A percentile compares a stretch with the other conserved stretches of the same genome.
Conservation (phyloP, 2,329 filamentous ascomycete species). For the Aspergillus fumigatiaffinis region DNA sequence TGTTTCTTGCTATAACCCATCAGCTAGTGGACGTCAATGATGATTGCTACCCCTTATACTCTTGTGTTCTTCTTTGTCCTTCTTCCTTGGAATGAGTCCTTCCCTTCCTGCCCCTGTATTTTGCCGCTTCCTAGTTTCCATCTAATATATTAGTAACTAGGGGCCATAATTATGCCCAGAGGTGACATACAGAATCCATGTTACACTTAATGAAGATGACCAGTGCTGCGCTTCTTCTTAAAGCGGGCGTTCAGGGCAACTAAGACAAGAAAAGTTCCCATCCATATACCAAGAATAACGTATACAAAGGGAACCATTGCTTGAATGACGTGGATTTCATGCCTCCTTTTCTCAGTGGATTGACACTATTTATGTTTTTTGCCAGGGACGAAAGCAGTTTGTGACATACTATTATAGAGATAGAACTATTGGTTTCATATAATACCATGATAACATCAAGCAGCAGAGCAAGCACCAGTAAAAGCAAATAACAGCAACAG, state of each 20-base stretch:
- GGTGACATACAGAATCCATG: not conserved
- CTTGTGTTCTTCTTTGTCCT: not conserved
- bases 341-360: not conserved
- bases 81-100: not conserved
- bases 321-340: not conserved
- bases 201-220: not conserved
- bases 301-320: not conserved
- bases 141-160: not conserved
- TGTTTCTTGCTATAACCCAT: not conserved
- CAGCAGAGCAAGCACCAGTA: too few relatives aligned
- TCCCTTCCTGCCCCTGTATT: not conserved
- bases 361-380: not conserved
- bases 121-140: not conserved
- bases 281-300: not conserved
- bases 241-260: not conserved
- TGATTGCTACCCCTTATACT: not conserved
- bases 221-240: not conserved
- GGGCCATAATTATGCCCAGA: not conserved
- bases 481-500: conserved; percentile 5
- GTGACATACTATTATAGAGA: not conserved
- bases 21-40: not conserved
- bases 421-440: conserved; percentile 12
- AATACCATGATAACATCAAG: conserved; percentile 2
- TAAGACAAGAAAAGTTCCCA: not conserved
- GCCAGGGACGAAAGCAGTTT: not conserved